These are phyloP conservation scores for Dillenia turbinata DNA, from an alignment of 164 flowering plant species.

Conservation along the genomic window DNA sequence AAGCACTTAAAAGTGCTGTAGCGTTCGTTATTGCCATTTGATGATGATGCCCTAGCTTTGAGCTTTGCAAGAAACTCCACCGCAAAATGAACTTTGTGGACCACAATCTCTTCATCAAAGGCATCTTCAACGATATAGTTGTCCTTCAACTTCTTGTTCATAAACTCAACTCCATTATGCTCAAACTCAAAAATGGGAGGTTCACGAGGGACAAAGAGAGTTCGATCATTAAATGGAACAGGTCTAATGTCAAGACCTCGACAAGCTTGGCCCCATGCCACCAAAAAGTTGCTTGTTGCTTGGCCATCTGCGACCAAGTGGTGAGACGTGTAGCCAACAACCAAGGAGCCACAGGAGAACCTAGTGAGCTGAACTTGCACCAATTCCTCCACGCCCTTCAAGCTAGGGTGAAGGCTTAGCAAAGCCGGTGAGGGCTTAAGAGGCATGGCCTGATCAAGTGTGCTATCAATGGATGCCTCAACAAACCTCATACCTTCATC, in stretches of 20 bases:
- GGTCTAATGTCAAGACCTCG: constrained; percentile 21
- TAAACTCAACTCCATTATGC: constrained; percentile 24
- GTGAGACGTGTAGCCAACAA: constrained; percentile 25
- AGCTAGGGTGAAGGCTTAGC: constrained; percentile 19
- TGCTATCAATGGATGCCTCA: constrained; percentile 15
- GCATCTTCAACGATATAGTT: background rate
- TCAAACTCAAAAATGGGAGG: constrained; percentile 23
- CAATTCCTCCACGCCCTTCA: constrained; percentile 20
- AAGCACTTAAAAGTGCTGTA: constrained; percentile 31
- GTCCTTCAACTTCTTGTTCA: background rate
- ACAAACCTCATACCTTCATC: constrained; percentile 18
- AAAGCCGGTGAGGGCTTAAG: constrained; percentile 7
- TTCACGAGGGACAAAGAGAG: constrained; percentile 26
- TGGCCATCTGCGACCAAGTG: constrained; percentile 33
- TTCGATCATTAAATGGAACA: constrained; percentile 17
- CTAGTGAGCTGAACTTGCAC: constrained; percentile 32
- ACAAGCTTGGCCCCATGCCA: constrained; percentile 29
- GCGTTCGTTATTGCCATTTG: constrained; percentile 4
- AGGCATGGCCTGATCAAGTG: constrained; percentile 10
- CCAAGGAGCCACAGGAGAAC: constrained; percentile 29
- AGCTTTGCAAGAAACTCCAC: constrained; percentile 15
- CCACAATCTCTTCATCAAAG: constrained; percentile 6
- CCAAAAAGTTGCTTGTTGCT: constrained; percentile 25
- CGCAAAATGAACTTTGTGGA: constrained; percentile 17
- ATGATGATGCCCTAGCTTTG: constrained; percentile 17